phyloP scores from a whole-genome alignment of 352 stramenopile species.

The Phytophthora pseudosyringae region DNA sequence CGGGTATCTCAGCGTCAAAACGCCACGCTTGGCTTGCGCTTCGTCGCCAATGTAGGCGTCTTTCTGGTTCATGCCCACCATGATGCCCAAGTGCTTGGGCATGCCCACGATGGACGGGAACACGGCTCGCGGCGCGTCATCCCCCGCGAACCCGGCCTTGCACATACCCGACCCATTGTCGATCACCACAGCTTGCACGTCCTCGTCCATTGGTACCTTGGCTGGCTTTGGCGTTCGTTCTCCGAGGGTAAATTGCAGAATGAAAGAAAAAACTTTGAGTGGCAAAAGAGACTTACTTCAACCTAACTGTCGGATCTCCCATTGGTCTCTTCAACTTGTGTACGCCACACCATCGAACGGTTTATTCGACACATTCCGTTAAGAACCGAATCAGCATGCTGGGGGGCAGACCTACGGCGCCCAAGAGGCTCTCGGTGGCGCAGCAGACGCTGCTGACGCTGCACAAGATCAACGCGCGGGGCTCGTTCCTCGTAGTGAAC shows the following conservation, averaged over 20 bases:
- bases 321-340: conserved; percentile 18
- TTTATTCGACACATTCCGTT: conserved; percentile 3
- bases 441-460: conserved; percentile 55
- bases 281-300: conserved; percentile 9
- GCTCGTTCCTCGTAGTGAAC: conserved; percentile 56
- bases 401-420: not conserved
- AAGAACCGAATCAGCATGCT: conserved; percentile 26
- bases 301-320: conserved; percentile 26
- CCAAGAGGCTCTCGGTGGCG: conserved; percentile 40
- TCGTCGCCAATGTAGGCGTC: conserved; percentile 95
- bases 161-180: conserved; percentile 99
- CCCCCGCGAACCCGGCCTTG: conserved; percentile 98
- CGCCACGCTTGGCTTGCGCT: conserved; percentile 93
- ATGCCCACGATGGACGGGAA: conserved; percentile 97
- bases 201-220: conserved; percentile 45
- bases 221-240: conserved; percentile 1
- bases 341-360: conserved; percentile 9
- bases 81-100: conserved; percentile 96
- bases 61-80: conserved; percentile 98
- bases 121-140: conserved; percentile 96
- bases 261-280: conserved; percentile 4
- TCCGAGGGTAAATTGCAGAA: conserved; percentile 13
- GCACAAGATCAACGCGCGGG: conserved; percentile 52
- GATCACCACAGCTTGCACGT: conserved; percentile 80
- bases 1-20: conserved; percentile 96